Percentiles rank a stretch among this genome's conserved stretches.
Evolutionary conservation across 345 rosid species (phyloP).

Genomic region (Sonneratia alba): DNA sequence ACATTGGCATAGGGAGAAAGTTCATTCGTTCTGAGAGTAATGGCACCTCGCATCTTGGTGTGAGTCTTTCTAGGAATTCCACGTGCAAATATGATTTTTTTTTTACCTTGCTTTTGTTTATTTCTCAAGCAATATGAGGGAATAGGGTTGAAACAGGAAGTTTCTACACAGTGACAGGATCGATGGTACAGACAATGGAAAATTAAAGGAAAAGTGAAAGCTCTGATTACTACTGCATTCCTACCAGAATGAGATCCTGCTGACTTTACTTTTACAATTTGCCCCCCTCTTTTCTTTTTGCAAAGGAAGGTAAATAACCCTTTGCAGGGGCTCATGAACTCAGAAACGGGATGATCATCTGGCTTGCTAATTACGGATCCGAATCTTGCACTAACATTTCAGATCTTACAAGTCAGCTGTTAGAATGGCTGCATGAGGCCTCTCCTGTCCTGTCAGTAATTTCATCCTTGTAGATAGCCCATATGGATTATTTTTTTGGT

Average conservation of each 20-base stretch:
- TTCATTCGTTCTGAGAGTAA: no score
- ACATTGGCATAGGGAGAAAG: no score
- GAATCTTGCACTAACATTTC: not conserved
- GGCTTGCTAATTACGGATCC: not conserved
- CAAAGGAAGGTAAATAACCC: not conserved
- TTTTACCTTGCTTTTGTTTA: conserved; percentile 7
- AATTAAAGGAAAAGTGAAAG: conserved; percentile 27
- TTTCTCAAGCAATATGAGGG: conserved; percentile 29
- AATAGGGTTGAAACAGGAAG: conserved; percentile 8
- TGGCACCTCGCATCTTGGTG: not conserved
- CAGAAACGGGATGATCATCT: no score
- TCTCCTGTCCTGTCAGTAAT: no score
- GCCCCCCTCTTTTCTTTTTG: not conserved
- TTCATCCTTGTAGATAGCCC: no score
- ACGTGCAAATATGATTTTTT: not conserved
- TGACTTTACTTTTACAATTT: conserved; percentile 13
- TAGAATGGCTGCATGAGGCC: no score
- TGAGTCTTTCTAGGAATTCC: not conserved
- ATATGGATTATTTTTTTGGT: no score
- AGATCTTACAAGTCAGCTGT: not conserved
- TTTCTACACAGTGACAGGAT: conserved; percentile 17
- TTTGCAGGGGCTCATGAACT: no score
- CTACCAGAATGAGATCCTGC: conserved; percentile 29
- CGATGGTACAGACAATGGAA: conserved; percentile 16
- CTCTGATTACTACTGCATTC: conserved; percentile 23